Evolutionary conservation across 345 rosid species (phyloP).

Genomic region (Citrus mangshanensis): DNA sequence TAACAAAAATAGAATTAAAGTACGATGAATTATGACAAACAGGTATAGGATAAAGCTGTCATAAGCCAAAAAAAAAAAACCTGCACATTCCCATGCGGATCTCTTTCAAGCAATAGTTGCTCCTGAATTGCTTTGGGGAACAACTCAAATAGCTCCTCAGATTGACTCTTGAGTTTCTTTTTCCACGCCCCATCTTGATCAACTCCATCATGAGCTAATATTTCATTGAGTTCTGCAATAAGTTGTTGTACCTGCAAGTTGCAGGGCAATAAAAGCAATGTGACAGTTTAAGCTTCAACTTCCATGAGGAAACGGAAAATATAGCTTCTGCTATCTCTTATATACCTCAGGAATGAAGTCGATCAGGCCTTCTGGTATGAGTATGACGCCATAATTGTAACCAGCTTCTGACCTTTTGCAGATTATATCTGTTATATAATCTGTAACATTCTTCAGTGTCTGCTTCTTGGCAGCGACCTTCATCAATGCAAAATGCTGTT

Average conservation of each 20-base stretch:
- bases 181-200: conserved; percentile 40
- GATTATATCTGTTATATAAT: conserved; percentile 32
- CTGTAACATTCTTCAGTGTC: conserved; percentile 40
- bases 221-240: conserved; percentile 47
- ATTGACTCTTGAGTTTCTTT: conserved; percentile 31
- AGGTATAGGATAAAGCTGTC: no score
- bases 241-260: conserved; percentile 45
- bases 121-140: conserved; percentile 41
- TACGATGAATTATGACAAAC: background rate
- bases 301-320: background rate
- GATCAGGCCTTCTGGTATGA: conserved; percentile 55
- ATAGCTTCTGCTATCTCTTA: background rate
- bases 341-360: conserved; percentile 59
- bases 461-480: conserved; percentile 42
- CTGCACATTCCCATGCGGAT: conserved; percentile 52
- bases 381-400: conserved; percentile 49
- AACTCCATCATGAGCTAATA: conserved; percentile 37
- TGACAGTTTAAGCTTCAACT: background rate
- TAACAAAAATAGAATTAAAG: background rate
- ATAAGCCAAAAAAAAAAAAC: background rate
- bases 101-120: conserved; percentile 42
- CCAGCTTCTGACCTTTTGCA: conserved; percentile 36
- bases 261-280: background rate
- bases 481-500: background rate
- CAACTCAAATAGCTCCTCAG: conserved; percentile 37